phyloP scores from a whole-genome alignment of 441 rosid species.

The Eruca vesicaria region DNA sequence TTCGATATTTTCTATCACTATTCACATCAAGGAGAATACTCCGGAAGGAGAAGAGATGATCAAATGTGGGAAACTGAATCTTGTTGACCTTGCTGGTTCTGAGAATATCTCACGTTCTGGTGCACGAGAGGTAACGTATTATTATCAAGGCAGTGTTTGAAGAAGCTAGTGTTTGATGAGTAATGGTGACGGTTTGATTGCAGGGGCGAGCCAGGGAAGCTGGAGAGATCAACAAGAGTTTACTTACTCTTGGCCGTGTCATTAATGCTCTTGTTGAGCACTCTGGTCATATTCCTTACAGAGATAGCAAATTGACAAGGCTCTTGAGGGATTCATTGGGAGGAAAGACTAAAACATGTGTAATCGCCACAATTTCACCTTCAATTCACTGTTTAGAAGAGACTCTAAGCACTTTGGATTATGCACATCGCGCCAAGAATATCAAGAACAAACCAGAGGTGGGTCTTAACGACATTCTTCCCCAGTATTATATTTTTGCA shows the following conservation, averaged over 20 bases:
- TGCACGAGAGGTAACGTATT: slow-evolving; percentile 77
- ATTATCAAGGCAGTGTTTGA: neutral
- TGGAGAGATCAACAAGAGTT: slow-evolving; percentile 96
- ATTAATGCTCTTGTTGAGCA: slow-evolving; percentile 97
- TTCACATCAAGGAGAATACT: slow-evolving; percentile 92
- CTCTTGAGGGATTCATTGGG: slow-evolving; percentile 95
- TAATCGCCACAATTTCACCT: slow-evolving; percentile 93
- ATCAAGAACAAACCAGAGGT: slow-evolving; percentile 99
- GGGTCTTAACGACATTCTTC: slow-evolving; percentile 21
- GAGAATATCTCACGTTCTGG: slow-evolving; percentile 99
- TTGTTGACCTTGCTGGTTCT: slow-evolving; percentile 99
- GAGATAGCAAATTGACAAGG: slow-evolving; percentile 95
- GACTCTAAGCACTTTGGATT: too few species aligned
- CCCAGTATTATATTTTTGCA: neutral
- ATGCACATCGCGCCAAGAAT: slow-evolving; percentile 95
- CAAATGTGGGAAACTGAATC: slow-evolving; percentile 95
- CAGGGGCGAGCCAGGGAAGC: slow-evolving; percentile 99
- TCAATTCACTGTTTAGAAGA: slow-evolving; percentile 94
- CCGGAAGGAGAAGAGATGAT: slow-evolving; percentile 99
- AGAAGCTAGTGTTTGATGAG: slow-evolving; percentile 1
- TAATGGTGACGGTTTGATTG: slow-evolving; percentile 30
- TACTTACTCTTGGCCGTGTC: slow-evolving; percentile 98
- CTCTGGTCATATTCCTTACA: slow-evolving; percentile 96
- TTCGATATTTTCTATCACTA: slow-evolving; percentile 94
- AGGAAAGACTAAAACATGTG: slow-evolving; percentile 98